A percentile compares a stretch with the other conserved stretches of the same genome.
These are phyloP conservation scores for Nakazawaea ernobii DNA, from an alignment of 805 yeast genomes.

Conservation along the genomic window DNA sequence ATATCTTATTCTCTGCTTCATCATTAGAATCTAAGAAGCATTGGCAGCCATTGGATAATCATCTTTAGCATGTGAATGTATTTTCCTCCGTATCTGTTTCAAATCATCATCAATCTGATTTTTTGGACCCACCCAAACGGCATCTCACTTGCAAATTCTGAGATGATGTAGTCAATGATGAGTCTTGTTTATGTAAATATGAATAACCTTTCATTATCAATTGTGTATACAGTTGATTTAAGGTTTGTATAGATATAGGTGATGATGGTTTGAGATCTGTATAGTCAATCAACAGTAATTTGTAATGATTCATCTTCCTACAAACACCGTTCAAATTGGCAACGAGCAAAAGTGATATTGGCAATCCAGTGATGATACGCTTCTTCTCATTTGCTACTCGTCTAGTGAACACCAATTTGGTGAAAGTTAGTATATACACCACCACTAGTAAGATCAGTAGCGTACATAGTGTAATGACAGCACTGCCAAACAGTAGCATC, in stretches of 20 bases:
- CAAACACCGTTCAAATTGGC: conserved; percentile 3
- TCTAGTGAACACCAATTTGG: neutral
- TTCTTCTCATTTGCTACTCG: conserved; percentile 1
- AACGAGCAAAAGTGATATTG: conserved; percentile 1
- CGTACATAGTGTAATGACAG: too few species aligned
- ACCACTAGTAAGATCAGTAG: neutral
- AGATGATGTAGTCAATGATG: neutral
- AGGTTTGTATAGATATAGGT: conserved; percentile 5
- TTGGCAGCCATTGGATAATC: conserved; percentile 8
- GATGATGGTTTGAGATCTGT: neutral
- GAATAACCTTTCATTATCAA: conserved; percentile 10
- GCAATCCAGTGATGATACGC: neutral
- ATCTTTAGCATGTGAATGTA: neutral
- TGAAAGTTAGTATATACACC: neutral
- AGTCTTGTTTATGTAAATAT: conserved; percentile 3
- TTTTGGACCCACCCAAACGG: conserved; percentile 1
- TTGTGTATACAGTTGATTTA: conserved; percentile 3
- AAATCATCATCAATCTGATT: conserved; percentile 9
- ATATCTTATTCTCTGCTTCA: conserved; percentile 6
- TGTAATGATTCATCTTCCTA: conserved; percentile 4
- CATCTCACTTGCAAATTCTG: conserved; percentile 4
- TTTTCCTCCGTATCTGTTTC: conserved; percentile 1
- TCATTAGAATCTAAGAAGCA: conserved; percentile 8
- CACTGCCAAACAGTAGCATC: neutral
- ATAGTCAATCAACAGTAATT: conserved; percentile 5